A percentile compares a stretch with the other conserved stretches of the same genome.
These are phyloP conservation scores for Vanilla planifolia DNA, from an alignment of 106 monocot genomes.

Conservation along the genomic window DNA sequence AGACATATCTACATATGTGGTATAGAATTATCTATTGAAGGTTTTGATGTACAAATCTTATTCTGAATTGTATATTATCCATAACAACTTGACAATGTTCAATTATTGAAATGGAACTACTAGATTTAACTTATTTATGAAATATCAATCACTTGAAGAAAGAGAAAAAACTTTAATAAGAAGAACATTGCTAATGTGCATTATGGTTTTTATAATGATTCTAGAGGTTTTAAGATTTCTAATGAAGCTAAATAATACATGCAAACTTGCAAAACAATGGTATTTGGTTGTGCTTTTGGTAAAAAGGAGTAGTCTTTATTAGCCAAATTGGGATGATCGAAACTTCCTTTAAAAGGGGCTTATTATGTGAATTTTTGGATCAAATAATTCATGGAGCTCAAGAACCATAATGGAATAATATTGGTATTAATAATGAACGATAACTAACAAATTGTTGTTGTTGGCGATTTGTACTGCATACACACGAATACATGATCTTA, in stretches of 20 bases:
- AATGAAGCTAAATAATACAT: slow-evolving; percentile 65
- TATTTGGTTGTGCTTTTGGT: slow-evolving; percentile 89
- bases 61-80: slow-evolving; percentile 5
- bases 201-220: slow-evolving; percentile 86
- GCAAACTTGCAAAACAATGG: slow-evolving; percentile 64
- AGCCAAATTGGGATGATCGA: slow-evolving; percentile 96
- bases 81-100: slow-evolving; percentile 16
- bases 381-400: slow-evolving; percentile 72
- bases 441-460: slow-evolving; percentile 77
- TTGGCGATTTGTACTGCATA: slow-evolving; percentile 69
- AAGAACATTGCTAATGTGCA: slow-evolving; percentile 54
- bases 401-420: slow-evolving; percentile 48
- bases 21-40: slow-evolving; percentile 30
- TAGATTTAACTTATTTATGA: slow-evolving; percentile 79
- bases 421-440: slow-evolving; percentile 58
- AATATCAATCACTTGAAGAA: slow-evolving; percentile 56
- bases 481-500: no score
- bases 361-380: slow-evolving; percentile 95
- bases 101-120: slow-evolving; percentile 12
- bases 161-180: slow-evolving; percentile 75
- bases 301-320: slow-evolving; percentile 83
- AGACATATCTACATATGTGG: slow-evolving; percentile 37
- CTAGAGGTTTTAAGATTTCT: slow-evolving; percentile 66
- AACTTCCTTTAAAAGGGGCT: slow-evolving; percentile 62
- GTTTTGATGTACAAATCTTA: slow-evolving; percentile 55